Base-by-base conservation (phyloP, 441 rosid species). In the Euphorbia corollata region DNA sequence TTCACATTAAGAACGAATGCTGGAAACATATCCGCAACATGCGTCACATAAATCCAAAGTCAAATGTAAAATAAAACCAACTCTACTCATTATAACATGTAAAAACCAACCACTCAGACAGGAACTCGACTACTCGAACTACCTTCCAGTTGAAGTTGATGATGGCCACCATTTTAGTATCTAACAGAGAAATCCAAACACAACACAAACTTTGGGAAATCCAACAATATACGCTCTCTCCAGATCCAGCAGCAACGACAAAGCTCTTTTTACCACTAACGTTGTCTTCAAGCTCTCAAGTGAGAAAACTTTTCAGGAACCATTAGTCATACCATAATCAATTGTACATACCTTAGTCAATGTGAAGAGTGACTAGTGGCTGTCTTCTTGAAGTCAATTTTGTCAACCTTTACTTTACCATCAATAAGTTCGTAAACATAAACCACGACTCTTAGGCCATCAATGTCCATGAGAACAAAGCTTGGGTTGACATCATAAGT, bases 331-430 rank as follows among this genome's bases (percentile, higher is more conserved):
- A 15, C 2, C 12, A 22, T 19, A 64, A 23, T 8, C 18, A n/a
- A 39, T 64, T 5, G 24, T 16, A 30, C 41, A 38, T 38, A 34
- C 57, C 38, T 27, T 11, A 12, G 54, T 73, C 71, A 70, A 50
- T 77, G 75, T 11, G 77, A 66, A 8, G 63, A n/a, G 3, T 71
- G 75, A 60, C 84, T 71, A 53, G 86, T 74, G 23, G 73, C 62
- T 20, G 91, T 82, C 77, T 91, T 88, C 86, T 91, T 91, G 72
- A 91, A 91, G 73, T 88, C 97, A 19, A 91, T 91, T 76, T 91
- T 91, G 80, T 91, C 97, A 16, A 91, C 97, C 77, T 88, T 91
- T 24, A 91, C 96, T 69, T 91, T 93, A 23, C 97, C 96, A 64
- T 91, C 97, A 0, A 87, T 79, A 68, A 91, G 96, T 67, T 91